Evolutionary conservation across 139 green algal species (phyloP), one percentile per base, ranked within the genome.

Genomic region (Spirogloea muscicola): DNA sequence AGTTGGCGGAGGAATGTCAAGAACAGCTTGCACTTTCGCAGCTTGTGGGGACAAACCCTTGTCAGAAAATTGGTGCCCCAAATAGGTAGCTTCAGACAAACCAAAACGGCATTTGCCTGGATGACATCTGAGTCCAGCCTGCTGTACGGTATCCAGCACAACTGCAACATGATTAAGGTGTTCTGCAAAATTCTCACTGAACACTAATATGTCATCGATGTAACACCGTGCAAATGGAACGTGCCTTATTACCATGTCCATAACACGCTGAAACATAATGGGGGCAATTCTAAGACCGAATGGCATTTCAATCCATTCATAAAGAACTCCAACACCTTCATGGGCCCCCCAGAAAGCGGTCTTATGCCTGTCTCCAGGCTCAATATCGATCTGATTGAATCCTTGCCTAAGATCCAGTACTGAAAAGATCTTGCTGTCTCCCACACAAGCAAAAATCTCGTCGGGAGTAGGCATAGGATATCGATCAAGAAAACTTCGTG

Each of bases 391-490:
- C 41, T 64, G 57, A 13, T 64, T 64, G n/a, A 64, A 64, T 64
- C 57, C 57, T 34, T 64, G 31, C 57, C 57, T 38, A 6, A 64
- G 9, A 18, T 64, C 57, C 25, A 65, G 5, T 29, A 27, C 6
- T 5, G 21, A 34, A 42, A 42, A 1, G n/a, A 16, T n/a, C 9
- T 34, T 9, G 4, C 29, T 3, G 9, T 34, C 29, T 7, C n/a
- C 57, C 25, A 34, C 18, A 5, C n/a, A 52, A 33, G 38, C 2
- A 48, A 74, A 74, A 21, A 64, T 74, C 43, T 74, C 65, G 16
- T 74, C 65, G 13, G 16, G 16, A 10, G 49, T 67, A 3, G 65
- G 65, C 65, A 74, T 74, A 18, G 65, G 13, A 29, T 64, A 68
- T 21, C 41, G 29, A n/a, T 74, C 41, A n/a, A n/a, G n/a, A n/a